A percentile compares a stretch with the other conserved stretches of the same genome.
phyloP scores from a whole-genome alignment of 257 asterid species.

The Lantana camara region DNA sequence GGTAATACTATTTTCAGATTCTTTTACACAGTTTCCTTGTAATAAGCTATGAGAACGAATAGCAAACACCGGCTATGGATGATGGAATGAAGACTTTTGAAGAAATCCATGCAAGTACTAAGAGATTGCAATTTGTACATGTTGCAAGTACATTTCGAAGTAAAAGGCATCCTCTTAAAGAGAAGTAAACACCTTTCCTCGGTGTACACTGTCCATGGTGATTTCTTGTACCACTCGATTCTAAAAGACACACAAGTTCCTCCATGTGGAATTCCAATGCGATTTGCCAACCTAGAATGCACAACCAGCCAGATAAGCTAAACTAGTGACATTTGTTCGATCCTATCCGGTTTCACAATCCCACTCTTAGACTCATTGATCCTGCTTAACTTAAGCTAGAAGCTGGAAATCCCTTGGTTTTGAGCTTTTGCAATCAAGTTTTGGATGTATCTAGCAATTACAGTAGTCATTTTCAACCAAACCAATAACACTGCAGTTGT shows the following conservation, averaged over 20 bases:
- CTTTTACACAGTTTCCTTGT: neutral
- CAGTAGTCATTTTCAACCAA: neutral
- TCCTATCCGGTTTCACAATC: too few species aligned
- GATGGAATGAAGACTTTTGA: neutral
- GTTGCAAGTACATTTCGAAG: neutral
- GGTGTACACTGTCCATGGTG: too few species aligned
- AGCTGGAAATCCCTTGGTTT: constrained; percentile 4
- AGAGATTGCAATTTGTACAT: constrained; percentile 6
- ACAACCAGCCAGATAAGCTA: too few species aligned
- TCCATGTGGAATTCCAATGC: too few species aligned
- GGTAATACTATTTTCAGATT: constrained; percentile 17
- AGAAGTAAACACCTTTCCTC: too few species aligned
- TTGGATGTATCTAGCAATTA: constrained; percentile 14
- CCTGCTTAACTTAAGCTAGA: constrained; percentile 12
- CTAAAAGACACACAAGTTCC: too few species aligned
- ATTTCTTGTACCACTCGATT: too few species aligned
- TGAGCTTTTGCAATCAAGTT: constrained; percentile 11
- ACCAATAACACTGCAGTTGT: constrained; percentile 11
- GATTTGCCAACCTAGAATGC: too few species aligned
- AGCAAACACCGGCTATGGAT: neutral
- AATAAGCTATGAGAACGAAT: constrained; percentile 6
- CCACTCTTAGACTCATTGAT: too few species aligned
- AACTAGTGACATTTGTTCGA: too few species aligned
- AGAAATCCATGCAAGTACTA: neutral
- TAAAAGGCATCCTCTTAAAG: too few species aligned